A percentile compares a stretch with the other conserved stretches of the same genome.
phyloP scores from a whole-genome alignment of 2,329 filamentous ascomycete species.

The Hortaea sp. region DNA sequence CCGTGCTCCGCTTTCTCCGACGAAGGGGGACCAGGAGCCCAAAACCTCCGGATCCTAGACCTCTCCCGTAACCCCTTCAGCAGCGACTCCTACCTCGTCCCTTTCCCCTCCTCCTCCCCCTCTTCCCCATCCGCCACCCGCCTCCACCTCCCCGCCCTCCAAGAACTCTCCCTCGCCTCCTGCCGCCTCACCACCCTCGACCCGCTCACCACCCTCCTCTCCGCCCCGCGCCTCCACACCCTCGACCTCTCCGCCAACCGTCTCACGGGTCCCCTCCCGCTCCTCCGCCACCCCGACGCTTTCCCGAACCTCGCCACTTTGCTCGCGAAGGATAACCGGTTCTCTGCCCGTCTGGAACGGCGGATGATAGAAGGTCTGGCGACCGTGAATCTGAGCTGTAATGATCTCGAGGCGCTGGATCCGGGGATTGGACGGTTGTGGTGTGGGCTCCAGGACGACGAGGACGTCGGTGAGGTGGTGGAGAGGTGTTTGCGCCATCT shows the following conservation, averaged over 20 bases:
- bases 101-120: too few relatives aligned
- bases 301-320: slow-evolving; percentile 66
- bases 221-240: slow-evolving; percentile 64
- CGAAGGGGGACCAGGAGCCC: too few relatives aligned
- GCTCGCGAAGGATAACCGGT: slow-evolving; percentile 67
- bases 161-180: slow-evolving; percentile 63
- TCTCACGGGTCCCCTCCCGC: slow-evolving; percentile 57
- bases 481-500: slow-evolving; percentile 55
- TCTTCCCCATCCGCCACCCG: slow-evolving; percentile 30
- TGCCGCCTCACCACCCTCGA: slow-evolving; percentile 65
- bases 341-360: slow-evolving; percentile 52
- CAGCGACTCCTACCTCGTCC: slow-evolving; percentile 51
- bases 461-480: too few relatives aligned
- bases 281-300: slow-evolving; percentile 42
- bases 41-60: slow-evolving; percentile 48
- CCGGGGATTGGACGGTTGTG: slow-evolving; percentile 70
- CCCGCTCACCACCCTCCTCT: slow-evolving; percentile 54
- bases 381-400: slow-evolving; percentile 71
- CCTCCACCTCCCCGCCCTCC: slow-evolving; percentile 55
- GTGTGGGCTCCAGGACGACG: too few relatives aligned
- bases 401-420: slow-evolving; percentile 73
- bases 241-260: slow-evolving; percentile 77
- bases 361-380: slow-evolving; percentile 64
- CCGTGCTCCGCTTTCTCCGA: slow-evolving; percentile 62
- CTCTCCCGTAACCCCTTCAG: slow-evolving; percentile 31